These are phyloP conservation scores for Lophium mytilinum DNA, from an alignment of 495 filamentous ascomycete genomes.

Conservation along the genomic window DNA sequence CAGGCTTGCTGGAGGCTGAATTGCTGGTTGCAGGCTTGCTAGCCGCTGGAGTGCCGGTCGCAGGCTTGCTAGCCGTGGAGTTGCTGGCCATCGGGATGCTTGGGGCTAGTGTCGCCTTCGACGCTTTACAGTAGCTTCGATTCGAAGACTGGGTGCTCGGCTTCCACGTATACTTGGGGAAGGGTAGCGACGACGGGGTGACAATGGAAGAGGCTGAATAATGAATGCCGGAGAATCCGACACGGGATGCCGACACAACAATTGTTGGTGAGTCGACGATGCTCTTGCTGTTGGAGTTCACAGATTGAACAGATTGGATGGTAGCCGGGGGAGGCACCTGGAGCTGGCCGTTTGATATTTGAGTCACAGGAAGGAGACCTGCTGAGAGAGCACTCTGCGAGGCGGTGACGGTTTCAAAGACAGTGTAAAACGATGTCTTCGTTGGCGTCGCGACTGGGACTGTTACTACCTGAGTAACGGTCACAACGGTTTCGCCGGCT, in stretches of 20 bases:
- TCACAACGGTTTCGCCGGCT: neutral
- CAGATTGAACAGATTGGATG: neutral
- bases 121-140: too few species aligned
- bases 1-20: too few species aligned
- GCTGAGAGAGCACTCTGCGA: neutral
- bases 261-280: neutral
- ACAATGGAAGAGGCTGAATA: too few species aligned
- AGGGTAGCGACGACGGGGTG: too few species aligned
- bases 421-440: neutral
- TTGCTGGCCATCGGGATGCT: too few species aligned
- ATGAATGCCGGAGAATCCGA: too few species aligned
- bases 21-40: too few species aligned
- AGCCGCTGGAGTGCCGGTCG: too few species aligned
- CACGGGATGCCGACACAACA: neutral
- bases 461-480: neutral
- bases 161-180: too few species aligned
- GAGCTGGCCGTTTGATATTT: neutral
- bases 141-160: too few species aligned
- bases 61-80: too few species aligned
- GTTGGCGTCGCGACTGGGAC: neutral
- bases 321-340: neutral
- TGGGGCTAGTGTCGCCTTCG: too few species aligned
- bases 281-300: neutral
- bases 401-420: neutral
- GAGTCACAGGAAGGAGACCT: neutral